These are phyloP conservation scores for Trichopus zeylanicus DNA, from an alignment of 116 monocot species.

Conservation along the genomic window DNA sequence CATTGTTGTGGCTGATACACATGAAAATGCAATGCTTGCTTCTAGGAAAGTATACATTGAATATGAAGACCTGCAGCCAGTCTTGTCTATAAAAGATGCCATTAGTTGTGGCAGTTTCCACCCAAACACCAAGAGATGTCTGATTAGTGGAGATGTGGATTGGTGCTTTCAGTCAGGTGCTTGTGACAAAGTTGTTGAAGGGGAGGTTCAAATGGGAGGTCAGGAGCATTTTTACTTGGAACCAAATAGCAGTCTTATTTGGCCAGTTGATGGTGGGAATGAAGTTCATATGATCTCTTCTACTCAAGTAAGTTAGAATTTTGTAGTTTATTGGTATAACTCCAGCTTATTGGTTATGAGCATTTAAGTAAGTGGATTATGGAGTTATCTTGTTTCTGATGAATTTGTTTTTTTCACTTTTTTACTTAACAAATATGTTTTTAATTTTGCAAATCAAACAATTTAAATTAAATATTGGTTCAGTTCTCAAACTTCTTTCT, in stretches of 20 bases:
- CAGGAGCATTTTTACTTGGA: slow-evolving; percentile 99
- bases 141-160: slow-evolving; percentile 72
- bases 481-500: no score
- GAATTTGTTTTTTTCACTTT: no score
- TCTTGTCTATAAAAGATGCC: slow-evolving; percentile 84
- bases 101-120: slow-evolving; percentile 49
- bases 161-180: slow-evolving; percentile 49
- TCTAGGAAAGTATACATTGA: slow-evolving; percentile 59
- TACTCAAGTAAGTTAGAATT: slow-evolving; percentile 61
- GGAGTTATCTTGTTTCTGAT: no score
- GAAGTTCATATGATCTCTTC: slow-evolving; percentile 98
- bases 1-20: slow-evolving; percentile 92
- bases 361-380: neutral
- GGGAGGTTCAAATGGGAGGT: slow-evolving; percentile 89
- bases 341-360: neutral
- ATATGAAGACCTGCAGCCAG: slow-evolving; percentile 72
- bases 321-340: neutral
- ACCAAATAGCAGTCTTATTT: slow-evolving; percentile 71
- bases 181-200: slow-evolving; percentile 84
- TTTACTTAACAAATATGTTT: no score
- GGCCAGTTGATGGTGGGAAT: slow-evolving; percentile 94
- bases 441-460: no score
- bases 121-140: slow-evolving; percentile 57
- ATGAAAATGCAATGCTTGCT: slow-evolving; percentile 88
- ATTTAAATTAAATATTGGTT: no score